These are phyloP conservation scores for Termitomyces sp. DNA, from an alignment of 768 basidiomycete species.

Conservation along the genomic window DNA sequence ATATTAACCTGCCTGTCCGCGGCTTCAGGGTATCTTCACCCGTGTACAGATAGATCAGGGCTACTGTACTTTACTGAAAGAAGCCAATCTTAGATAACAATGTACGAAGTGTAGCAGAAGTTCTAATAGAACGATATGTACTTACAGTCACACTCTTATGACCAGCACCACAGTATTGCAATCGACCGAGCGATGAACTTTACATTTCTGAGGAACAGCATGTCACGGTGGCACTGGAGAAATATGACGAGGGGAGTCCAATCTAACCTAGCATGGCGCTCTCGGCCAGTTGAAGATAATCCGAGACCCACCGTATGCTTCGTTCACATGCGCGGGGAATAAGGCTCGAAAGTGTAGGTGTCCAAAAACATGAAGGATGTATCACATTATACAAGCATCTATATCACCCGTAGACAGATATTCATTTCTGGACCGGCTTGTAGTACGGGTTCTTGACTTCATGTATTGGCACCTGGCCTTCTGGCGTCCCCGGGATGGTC, in stretches of 20 bases:
- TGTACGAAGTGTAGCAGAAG: not conserved
- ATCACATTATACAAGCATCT: constrained; percentile 14
- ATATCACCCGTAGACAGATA: constrained; percentile 4
- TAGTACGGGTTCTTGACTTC: constrained; percentile 84
- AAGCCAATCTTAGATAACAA: not conserved
- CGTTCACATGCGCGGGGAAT: not conserved
- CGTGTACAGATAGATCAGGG: not conserved
- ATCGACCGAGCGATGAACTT: not conserved
- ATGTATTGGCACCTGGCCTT: constrained; percentile 79
- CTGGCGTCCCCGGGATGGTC: constrained; percentile 84
- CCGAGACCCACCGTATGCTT: not conserved
- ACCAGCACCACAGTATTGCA: not conserved
- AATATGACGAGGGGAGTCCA: not conserved
- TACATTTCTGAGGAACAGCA: not conserved
- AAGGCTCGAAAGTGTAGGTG: not conserved
- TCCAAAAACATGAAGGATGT: not conserved
- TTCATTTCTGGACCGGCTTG: constrained; percentile 77
- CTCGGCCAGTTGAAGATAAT: no score
- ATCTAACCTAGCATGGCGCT: not conserved
- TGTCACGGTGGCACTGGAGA: not conserved
- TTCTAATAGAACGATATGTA: not conserved
- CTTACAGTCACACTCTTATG: not conserved
- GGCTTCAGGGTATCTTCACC: no score
- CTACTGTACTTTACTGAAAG: not conserved
- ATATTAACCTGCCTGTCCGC: not conserved